Evolutionary conservation across 306 rosid genomes (phyloP), one percentile per base, ranked within the genome.

Genomic region (Quercus mongolica): DNA sequence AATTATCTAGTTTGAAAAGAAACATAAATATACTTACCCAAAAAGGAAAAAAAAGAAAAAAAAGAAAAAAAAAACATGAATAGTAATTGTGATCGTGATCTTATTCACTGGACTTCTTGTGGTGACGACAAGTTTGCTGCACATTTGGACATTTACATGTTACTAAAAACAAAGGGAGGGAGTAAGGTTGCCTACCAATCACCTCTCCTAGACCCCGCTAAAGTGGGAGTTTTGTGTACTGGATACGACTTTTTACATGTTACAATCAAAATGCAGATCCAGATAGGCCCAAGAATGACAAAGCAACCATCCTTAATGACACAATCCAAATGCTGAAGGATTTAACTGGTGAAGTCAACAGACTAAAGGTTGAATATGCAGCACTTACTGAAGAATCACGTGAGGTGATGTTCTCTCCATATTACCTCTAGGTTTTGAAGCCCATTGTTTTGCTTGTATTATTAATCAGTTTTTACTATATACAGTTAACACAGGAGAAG

Each of bases 281-380:
- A 12, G 95, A 88, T 81, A 94, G 97, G 90, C 97, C 97, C 44
- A 91, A 88, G 89, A 92, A 94, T 74, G 99, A 94, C 82, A 94
- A 94, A 83, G 97, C 88, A 46, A 92, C 99, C 56, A 94, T 94
- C 61, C 94, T 94, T 44, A 81, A 90, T 0, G 97, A 92, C 85
- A 87, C 99, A 4, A 19, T 94, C 78, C 95, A 94, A 79, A 71
- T 87, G 78, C 86, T 94, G 69, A 89, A 88, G 78, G 99, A 94
- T 82, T 87, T 91, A 56, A 82, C 88, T 25, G 85, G 89, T 14
- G 91, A 94, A 83, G 97, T 94, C 25, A 78, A 73, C 79, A 85
- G 83, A 71, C 83, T 92, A 46, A 92, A 92, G 87, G 81, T 86
- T 0, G 97, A 92, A 80, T 91, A 87, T 74, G 79, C 87, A 59